Evolutionary conservation across 1,139 yeast species (phyloP), one percentile per base, ranked within the genome.

Genomic region (Lodderomyces beijingensis): DNA sequence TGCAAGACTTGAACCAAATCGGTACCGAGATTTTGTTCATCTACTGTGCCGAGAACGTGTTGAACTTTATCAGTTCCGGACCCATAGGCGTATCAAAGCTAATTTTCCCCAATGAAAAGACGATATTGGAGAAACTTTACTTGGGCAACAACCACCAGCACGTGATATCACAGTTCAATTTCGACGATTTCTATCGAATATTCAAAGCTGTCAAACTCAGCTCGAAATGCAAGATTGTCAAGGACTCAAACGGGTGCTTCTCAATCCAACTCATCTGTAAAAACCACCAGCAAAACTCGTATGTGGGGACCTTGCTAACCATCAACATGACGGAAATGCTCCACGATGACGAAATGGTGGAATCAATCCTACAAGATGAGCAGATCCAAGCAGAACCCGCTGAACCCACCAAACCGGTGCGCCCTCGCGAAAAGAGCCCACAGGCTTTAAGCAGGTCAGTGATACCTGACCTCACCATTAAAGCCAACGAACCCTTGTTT

Each of bases 71-170:
- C 3, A 80, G 93, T 1, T 66, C 65, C 31, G 81, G 88, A 3
- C 78, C 76, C 9, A 66, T 85, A 29, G 95, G 95, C 0, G 64
- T 69, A 31, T 79, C 86, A 35, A 79, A 82, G 48, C 62, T 85
- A 16, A 68, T 74, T 8, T 70, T 81, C 39, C 95, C 95, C 0
- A 73, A 70, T 38, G 85, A 76, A 33, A 68, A 70, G 44, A 62
- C 78, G 1, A 73, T 78, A 7, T 55, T 86, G 29, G 93, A 83
- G 51, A 66, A 54, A 44, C 45, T 52, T 21, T 53, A 45, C 28
- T 50, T 65, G 4, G 55, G 45, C 37, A 6, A 44, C 46, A 10
- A 42, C 47, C 15, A 39, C 51, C 42, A 53, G 11, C 34, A 32
- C 15, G 27, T 36, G 7, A 44, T 50, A n/a, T 61, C 72, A 2